A percentile compares a stretch with the other conserved stretches of the same genome.
phyloP scores from a whole-genome alignment of 2,329 filamentous ascomycete genomes.

The Fusarium heterosporum region DNA sequence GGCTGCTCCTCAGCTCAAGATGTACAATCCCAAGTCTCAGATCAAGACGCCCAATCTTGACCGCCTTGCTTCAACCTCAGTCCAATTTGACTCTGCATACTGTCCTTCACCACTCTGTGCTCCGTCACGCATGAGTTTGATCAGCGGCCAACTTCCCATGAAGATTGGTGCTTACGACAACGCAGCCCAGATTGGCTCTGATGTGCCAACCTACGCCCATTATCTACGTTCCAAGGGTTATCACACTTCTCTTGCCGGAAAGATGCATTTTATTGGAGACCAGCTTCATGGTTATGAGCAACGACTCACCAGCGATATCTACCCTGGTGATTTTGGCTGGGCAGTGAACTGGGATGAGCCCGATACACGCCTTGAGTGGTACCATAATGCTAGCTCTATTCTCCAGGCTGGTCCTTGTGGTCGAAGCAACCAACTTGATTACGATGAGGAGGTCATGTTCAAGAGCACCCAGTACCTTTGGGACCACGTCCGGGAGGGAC shows the following conservation, averaged over 20 bases:
- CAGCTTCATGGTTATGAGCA: constrained; percentile 95
- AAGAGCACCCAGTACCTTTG: constrained; percentile 90
- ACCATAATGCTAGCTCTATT: constrained; percentile 95
- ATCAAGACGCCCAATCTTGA: constrained; percentile 95
- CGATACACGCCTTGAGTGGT: constrained; percentile 88
- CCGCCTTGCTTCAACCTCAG: constrained; percentile 80
- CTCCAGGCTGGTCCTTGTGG: constrained; percentile 89
- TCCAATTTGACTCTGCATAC: constrained; percentile 94
- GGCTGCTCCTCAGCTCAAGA: constrained; percentile 88
- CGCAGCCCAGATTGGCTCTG: constrained; percentile 83
- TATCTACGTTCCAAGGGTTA: constrained; percentile 88
- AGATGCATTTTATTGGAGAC: constrained; percentile 98
- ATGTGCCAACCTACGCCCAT: constrained; percentile 91
- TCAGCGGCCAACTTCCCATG: constrained; percentile 89
- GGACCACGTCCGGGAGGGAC: constrained; percentile 86
- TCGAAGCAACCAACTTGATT: constrained; percentile 94
- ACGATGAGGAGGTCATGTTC: constrained; percentile 96
- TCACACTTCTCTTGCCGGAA: constrained; percentile 89
- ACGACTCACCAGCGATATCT: constrained; percentile 93
- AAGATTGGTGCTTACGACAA: constrained; percentile 95
- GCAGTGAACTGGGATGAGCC: constrained; percentile 96
- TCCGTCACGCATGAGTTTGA: constrained; percentile 93
- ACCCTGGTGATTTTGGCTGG: constrained; percentile 95
- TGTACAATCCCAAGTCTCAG: constrained; percentile 88
- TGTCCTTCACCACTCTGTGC: constrained; percentile 94